Base-by-base conservation (phyloP, 202 grass and related monocot genomes). In the Bolboschoenoplectus hybrid region DNA sequence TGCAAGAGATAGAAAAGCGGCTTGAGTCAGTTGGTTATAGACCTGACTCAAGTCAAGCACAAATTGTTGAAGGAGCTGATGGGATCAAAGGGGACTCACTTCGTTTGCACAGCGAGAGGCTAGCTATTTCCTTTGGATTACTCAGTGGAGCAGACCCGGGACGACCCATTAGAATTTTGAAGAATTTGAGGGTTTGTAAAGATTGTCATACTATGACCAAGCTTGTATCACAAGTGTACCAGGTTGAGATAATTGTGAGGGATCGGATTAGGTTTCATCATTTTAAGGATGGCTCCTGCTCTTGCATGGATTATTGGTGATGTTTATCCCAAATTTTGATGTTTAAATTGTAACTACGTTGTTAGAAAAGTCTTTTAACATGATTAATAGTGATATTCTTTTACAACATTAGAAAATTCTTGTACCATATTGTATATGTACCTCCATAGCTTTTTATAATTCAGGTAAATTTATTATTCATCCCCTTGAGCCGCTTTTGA, bases 221-320 rank as follows among this genome's bases (percentile, higher is more conserved):
- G 73, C 82, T 97, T 46, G 67, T 93, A 68, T 92, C 94, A 0
- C 80, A 82, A 67, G 53, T 92, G 9, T 91, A 91, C 3, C 69
- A 67, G 19, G 81, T 92, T 0, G 91, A 94, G 81, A 94, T 92
- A 81, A 88, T 97, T 0, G 88, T 97, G 36, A 85, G 88, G 51
- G 91, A 97, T 68, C 85, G 90, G 50, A 97, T 90, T 82, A 86
- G 90, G 4, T 97, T 94, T 80, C 94, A 94, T 67, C 94, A 93
- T 72, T 97, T 97, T 84, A 97, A 83, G 57, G 90, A 92, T 76
- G 91, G 94, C 1, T 84, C 51, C 9, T 97, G 94, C 78, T 94
- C 94, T 69, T 91, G 91, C 83, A 94, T 89, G 84, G 90, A 94
- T 85, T 97, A 93, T 62, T 93, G 94, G 94, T 97, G 90, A 96